These are phyloP conservation scores for Cytospora piceae DNA, from an alignment of 2,329 filamentous ascomycete genomes.

Conservation along the genomic window DNA sequence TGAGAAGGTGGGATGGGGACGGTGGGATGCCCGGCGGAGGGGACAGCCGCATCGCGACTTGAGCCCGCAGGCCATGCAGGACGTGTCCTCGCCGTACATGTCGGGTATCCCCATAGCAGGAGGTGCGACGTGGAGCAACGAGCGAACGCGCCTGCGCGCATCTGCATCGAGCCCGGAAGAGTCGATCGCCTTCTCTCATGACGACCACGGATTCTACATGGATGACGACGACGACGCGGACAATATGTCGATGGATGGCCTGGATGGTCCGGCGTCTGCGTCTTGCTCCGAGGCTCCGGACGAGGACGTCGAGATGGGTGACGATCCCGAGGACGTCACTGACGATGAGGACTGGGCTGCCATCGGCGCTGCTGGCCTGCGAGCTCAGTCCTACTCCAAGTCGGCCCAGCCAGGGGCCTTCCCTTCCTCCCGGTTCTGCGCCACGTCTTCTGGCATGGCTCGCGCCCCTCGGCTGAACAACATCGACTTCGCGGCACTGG, in stretches of 20 bases:
- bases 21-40: slow-evolving; percentile 84
- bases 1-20: slow-evolving; percentile 96
- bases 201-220: slow-evolving; percentile 68
- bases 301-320: slow-evolving; percentile 67
- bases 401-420: slow-evolving; percentile 59
- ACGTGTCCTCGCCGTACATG: slow-evolving; percentile 48
- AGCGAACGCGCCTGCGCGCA: slow-evolving; percentile 53
- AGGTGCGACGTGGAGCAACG: slow-evolving; percentile 46
- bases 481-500: slow-evolving; percentile 56
- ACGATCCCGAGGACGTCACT: slow-evolving; percentile 82
- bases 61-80: slow-evolving; percentile 44
- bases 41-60: slow-evolving; percentile 60
- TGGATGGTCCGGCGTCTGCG: slow-evolving; percentile 69
- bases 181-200: slow-evolving; percentile 76
- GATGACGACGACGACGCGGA: slow-evolving; percentile 78
- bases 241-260: slow-evolving; percentile 86
- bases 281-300: slow-evolving; percentile 77
- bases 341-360: slow-evolving; percentile 97
- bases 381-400: slow-evolving; percentile 66
- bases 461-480: slow-evolving; percentile 55
- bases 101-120: slow-evolving; percentile 62
- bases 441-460: slow-evolving; percentile 53
- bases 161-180: slow-evolving; percentile 67
- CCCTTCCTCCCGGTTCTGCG: slow-evolving; percentile 54
- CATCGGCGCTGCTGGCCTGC: slow-evolving; percentile 82